Evolutionary conservation across 1,284 basidiomycete genomes (phyloP).

Genomic region (Tilletia horrida): DNA sequence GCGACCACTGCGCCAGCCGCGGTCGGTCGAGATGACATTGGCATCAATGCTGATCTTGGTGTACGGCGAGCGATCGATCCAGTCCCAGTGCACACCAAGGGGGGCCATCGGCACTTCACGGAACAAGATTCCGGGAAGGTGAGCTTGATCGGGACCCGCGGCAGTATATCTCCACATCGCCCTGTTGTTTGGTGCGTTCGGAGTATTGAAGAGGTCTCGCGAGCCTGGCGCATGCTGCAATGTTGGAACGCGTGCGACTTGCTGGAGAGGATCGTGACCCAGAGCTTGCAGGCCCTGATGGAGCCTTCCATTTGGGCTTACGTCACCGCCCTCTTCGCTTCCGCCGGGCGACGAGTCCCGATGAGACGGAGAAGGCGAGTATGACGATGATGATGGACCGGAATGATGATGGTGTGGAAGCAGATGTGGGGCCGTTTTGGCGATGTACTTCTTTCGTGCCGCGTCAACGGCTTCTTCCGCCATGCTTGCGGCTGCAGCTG

Average conservation of each 20-base stretch:
- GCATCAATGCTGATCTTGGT: conserved; percentile 79
- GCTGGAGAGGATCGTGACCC: conserved; percentile 37
- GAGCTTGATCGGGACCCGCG: conserved; percentile 42
- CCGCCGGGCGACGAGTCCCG: neutral
- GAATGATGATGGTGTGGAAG: conserved; percentile 24
- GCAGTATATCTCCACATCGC: conserved; percentile 49
- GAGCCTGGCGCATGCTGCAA: conserved; percentile 30
- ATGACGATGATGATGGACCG: conserved; percentile 21
- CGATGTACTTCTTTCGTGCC: conserved; percentile 33
- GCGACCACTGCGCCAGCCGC: conserved; percentile 84
- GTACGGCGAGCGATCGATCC: conserved; percentile 67
- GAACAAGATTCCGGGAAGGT: conserved; percentile 42
- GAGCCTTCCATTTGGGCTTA: conserved; percentile 9
- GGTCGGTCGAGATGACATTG: conserved; percentile 71
- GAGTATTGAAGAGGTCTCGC: conserved; percentile 28
- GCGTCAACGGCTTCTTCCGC: conserved; percentile 8
- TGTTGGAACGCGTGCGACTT: conserved; percentile 35
- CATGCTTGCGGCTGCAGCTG: neutral
- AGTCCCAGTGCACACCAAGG: conserved; percentile 48
- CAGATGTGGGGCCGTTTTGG: conserved; percentile 41
- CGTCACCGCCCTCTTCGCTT: neutral
- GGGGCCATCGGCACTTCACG: conserved; percentile 42
- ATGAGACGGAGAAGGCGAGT: neutral
- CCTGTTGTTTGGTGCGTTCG: conserved; percentile 46
- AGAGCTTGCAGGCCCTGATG: conserved; percentile 13